phyloP scores from a whole-genome alignment of 306 rosid genomes.

The Prunus salicina region DNA sequence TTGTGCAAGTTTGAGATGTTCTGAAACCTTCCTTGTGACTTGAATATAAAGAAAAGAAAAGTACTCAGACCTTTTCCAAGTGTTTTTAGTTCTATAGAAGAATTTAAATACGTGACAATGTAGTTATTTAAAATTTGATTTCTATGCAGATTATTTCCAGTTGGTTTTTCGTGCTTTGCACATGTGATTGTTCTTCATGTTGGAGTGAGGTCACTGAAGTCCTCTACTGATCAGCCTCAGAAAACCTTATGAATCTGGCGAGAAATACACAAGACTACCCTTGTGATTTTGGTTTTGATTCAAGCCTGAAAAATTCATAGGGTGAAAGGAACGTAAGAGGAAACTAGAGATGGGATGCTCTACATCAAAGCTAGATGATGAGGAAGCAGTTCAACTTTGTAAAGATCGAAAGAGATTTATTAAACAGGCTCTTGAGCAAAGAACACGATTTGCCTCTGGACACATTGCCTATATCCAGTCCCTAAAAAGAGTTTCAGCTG shows the following conservation, averaged over 20 bases:
- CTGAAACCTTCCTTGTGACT: constrained; percentile 34
- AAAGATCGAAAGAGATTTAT: constrained; percentile 81
- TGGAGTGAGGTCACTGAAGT: constrained; percentile 16
- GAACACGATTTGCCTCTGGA: constrained; percentile 64
- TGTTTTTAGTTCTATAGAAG: constrained; percentile 5
- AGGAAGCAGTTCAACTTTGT: constrained; percentile 86
- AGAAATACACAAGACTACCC: constrained; percentile 35
- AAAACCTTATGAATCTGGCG: constrained; percentile 58
- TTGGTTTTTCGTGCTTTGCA: background rate
- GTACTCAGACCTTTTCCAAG: constrained; percentile 36
- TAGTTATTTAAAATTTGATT: background rate
- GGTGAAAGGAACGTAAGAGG: constrained; percentile 23
- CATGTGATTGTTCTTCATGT: constrained; percentile 12
- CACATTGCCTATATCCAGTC: constrained; percentile 76
- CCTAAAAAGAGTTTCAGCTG: constrained; percentile 70
- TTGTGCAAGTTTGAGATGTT: constrained; percentile 22
- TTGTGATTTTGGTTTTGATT: constrained; percentile 52
- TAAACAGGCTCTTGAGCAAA: constrained; percentile 79
- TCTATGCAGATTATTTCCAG: constrained; percentile 14
- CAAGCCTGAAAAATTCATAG: constrained; percentile 56
- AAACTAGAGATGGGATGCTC: constrained; percentile 86
- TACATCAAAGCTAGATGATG: constrained; percentile 76
- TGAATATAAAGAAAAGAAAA: constrained; percentile 68
- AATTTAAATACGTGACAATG: background rate
- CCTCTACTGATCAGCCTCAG: constrained; percentile 23